These are phyloP conservation scores for Fusarium sp. DNA, from an alignment of 2,329 filamentous ascomycete species.

Conservation along the genomic window DNA sequence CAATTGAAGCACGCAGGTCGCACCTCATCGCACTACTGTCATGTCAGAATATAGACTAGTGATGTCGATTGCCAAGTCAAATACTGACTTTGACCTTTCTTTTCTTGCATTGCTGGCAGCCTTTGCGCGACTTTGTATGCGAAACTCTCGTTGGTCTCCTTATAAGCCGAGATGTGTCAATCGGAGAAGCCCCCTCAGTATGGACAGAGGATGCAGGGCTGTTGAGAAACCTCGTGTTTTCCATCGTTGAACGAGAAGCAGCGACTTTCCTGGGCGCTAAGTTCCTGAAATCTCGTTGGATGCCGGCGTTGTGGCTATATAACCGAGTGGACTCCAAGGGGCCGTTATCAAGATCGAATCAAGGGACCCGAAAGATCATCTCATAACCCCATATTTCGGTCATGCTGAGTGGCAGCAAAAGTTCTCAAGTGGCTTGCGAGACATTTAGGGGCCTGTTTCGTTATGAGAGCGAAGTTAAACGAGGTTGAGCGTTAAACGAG, in stretches of 20 bases:
- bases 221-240: not conserved
- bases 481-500: conserved; percentile 2
- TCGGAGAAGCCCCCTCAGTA: not conserved
- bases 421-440: not conserved
- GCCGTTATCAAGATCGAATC: not conserved
- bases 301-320: not conserved
- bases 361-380: not conserved
- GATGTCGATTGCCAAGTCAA: too few species aligned
- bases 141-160: not conserved
- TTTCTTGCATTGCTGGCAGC: not conserved
- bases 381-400: not conserved
- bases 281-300: not conserved
- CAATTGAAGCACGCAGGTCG: not conserved
- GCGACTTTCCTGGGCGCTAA: fast-evolving
- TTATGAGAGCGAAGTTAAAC: not conserved
- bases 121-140: not conserved
- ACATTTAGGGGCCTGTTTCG: not conserved
- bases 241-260: not conserved
- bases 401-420: not conserved
- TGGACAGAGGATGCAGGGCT: not conserved
- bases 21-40: not conserved
- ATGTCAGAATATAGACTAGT: not conserved
- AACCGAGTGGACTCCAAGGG: not conserved
- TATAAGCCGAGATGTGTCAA: fast-evolving
- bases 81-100: not conserved